Base-by-base conservation (phyloP, 805 yeast genomes). In the Phaffomyces opuntiae region DNA sequence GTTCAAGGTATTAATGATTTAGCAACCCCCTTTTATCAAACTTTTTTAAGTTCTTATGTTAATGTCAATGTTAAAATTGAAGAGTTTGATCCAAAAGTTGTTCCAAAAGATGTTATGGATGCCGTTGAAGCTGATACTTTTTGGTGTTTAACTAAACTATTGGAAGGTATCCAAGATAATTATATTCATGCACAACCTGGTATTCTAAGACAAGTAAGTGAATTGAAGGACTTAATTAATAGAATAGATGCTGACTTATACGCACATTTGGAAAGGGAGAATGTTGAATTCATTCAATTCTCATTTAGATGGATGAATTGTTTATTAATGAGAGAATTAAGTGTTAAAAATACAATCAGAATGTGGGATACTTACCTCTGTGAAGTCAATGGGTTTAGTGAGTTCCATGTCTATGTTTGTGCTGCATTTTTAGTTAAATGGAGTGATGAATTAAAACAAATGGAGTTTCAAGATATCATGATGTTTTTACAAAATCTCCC, bases 251-350 rank as follows among this genome's bases (percentile, higher is more conserved):
- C 74, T 3, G 81, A 77, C 25, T 70, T 93, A 32, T 80, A 81
- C 36, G 70, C 71, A 35, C 98, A 93, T 66, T 77, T 93, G 52
- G 81, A 81, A 49, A 59, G 64, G 1, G 96, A 93, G 61, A 86
- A 86, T 40, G 79, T 93, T n/a, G 96, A 93, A 64, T 93, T 93
- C 59, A 80, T 93, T 52, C 99, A 93, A 65, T 93, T 93, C 64
- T 80, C 96, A 19, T 93, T 93, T 68, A 74, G 99, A 54, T 93
- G 99, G 99, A 93, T 93, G 98, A 93, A 93, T 66, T 93, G 99
- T 68, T 69, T 93, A 57, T 69, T 93, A 42, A 93, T 93, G 99
- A 78, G 99, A 53, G 99, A 93, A 57, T 73, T 93, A 39, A 79
- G 83, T 37, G 80, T 93, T 57, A 69, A 70, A 29, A 77, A 87